Conservation (phyloP, 306 rosid genomes). For the Vigna trinervia region DNA sequence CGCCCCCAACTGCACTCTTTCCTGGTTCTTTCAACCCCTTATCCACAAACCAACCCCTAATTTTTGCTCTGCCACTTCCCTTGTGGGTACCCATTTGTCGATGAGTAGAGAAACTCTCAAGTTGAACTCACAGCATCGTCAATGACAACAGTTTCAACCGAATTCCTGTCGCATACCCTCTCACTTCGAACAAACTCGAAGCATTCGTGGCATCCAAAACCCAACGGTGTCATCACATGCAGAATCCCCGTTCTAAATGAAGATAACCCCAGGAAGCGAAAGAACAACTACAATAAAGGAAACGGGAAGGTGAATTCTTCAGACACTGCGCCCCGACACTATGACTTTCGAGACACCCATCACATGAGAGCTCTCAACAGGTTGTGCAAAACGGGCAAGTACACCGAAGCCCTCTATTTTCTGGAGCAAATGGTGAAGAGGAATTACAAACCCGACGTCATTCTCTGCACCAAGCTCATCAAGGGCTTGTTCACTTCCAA, state of each 20-base stretch:
- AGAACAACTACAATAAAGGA: slow-evolving; percentile 15
- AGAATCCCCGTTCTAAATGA: slow-evolving; percentile 46
- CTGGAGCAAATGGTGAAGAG: slow-evolving; percentile 68
- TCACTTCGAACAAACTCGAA: slow-evolving; percentile 44
- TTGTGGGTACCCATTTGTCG: not conserved
- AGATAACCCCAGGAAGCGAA: slow-evolving; percentile 34
- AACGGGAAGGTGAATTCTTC: slow-evolving; percentile 44
- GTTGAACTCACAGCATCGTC: slow-evolving; percentile 33
- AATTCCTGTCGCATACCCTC: slow-evolving; percentile 62
- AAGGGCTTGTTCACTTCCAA: slow-evolving; percentile 73
- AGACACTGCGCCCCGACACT: slow-evolving; percentile 47
- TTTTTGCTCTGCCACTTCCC: not conserved
- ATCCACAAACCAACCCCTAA: slow-evolving; percentile 41
- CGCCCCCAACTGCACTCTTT: not conserved
- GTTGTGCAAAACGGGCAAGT: slow-evolving; percentile 69
- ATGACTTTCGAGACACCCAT: slow-evolving; percentile 61
- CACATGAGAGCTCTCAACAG: slow-evolving; percentile 63
- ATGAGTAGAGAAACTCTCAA: slow-evolving; percentile 33
- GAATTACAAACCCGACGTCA: slow-evolving; percentile 74
- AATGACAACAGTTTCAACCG: slow-evolving; percentile 70
- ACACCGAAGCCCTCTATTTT: slow-evolving; percentile 73
- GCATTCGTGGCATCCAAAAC: slow-evolving; percentile 48
- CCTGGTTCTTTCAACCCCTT: slow-evolving; percentile 37
- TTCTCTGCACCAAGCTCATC: slow-evolving; percentile 78
- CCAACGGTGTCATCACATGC: slow-evolving; percentile 44